Percentiles rank a stretch among this genome's conserved stretches.
Evolutionary conservation across 106 monocot genomes (phyloP).

Genomic region (Iris macrosiphon): DNA sequence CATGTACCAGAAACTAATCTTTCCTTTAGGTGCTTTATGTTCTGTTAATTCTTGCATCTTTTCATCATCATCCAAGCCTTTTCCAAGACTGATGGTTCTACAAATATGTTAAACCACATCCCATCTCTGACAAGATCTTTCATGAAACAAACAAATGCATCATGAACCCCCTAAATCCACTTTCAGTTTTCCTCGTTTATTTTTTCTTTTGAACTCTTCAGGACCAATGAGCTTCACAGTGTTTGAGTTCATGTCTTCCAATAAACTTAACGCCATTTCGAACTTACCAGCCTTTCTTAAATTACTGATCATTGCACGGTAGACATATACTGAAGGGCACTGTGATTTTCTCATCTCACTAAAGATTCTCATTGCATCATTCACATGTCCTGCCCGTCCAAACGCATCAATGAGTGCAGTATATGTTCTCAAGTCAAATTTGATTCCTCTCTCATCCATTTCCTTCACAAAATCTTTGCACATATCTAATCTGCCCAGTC

Average conservation of each 20-base stretch:
- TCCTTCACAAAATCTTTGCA: conserved; percentile 49
- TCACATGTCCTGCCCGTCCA: conserved; percentile 55
- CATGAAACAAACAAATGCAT: too few species aligned
- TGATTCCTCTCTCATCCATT: conserved; percentile 50
- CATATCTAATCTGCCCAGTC: conserved; percentile 47
- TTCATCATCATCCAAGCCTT: too few species aligned
- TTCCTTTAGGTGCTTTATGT: too few species aligned
- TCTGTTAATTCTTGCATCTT: too few species aligned
- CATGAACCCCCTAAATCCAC: not conserved
- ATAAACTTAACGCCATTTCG: conserved; percentile 32
- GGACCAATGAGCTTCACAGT: conserved; percentile 56
- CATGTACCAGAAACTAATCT: too few species aligned
- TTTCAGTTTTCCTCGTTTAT: conserved; percentile 14
- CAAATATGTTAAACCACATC: too few species aligned
- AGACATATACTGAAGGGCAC: conserved; percentile 52
- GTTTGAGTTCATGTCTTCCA: conserved; percentile 63
- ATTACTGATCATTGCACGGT: conserved; percentile 56
- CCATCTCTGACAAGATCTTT: too few species aligned
- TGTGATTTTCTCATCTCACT: conserved; percentile 47
- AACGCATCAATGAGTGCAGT: conserved; percentile 59
- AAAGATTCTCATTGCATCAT: conserved; percentile 53
- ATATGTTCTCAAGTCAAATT: conserved; percentile 61
- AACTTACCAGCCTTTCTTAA: conserved; percentile 47
- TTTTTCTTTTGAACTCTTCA: conserved; percentile 35
- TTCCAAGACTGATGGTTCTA: too few species aligned